These are phyloP conservation scores for Xylaria curta DNA, from an alignment of 495 filamentous ascomycete species.

Conservation along the genomic window DNA sequence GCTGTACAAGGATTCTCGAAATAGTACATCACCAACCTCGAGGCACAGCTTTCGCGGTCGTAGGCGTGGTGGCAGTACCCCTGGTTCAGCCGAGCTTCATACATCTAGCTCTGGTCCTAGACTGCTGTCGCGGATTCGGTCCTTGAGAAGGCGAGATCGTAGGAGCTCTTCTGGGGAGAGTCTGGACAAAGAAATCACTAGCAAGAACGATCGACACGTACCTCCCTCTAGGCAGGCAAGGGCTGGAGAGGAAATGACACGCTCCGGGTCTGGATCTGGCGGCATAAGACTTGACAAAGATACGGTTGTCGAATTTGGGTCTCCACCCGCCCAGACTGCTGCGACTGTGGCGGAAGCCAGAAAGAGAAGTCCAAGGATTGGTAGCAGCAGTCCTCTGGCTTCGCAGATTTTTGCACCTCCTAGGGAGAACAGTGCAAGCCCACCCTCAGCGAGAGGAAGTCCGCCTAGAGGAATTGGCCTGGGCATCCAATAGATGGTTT, in stretches of 20 bases:
- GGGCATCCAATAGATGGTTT: slow-evolving; percentile 21
- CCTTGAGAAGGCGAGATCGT: slow-evolving; percentile 16
- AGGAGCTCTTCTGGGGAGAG: slow-evolving; percentile 22
- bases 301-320: slow-evolving; percentile 43
- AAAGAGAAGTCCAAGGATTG: slow-evolving; percentile 19
- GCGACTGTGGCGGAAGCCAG: slow-evolving; percentile 18
- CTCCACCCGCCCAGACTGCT: slow-evolving; percentile 22
- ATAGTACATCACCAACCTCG: slow-evolving; percentile 6
- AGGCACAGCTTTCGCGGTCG: neutral
- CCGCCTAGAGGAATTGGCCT: slow-evolving; percentile 16
- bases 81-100: neutral
- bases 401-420: slow-evolving; percentile 1
- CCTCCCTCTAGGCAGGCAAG: neutral
- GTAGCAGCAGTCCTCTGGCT: slow-evolving; percentile 18
- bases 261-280: slow-evolving; percentile 36
- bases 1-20: slow-evolving; percentile 39
- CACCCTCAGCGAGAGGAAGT: neutral
- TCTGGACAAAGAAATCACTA: slow-evolving; percentile 6
- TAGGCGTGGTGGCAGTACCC: slow-evolving; percentile 8
- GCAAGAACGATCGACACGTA: slow-evolving; percentile 7
- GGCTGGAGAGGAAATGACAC: slow-evolving; percentile 36
- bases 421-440: neutral
- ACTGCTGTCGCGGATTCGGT: slow-evolving; percentile 29
- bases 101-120: slow-evolving; percentile 13
- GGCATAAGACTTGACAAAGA: slow-evolving; percentile 40